Evolutionary conservation across 106 monocot genomes (phyloP).

Genomic region (Acorus gramineus): DNA sequence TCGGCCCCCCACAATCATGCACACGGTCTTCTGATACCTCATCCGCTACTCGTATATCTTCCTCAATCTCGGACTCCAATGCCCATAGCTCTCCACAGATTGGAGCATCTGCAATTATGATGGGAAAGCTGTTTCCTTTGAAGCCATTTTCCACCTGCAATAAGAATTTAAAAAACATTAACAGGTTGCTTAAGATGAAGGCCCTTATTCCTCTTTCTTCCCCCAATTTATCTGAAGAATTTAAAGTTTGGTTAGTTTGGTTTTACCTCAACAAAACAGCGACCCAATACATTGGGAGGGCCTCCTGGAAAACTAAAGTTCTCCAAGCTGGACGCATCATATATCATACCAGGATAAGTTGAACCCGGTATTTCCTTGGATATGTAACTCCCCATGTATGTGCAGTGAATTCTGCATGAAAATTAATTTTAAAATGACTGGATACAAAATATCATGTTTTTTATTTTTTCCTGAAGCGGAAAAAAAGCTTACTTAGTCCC

Average conservation of each 20-base stretch:
- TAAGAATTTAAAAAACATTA: conserved; percentile 5
- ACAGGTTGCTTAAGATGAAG: no score
- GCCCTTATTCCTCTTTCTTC: no score
- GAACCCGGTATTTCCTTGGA: conserved; percentile 73
- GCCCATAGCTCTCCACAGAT: conserved; percentile 74
- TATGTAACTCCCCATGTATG: conserved; percentile 64
- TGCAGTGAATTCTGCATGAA: conserved; percentile 77
- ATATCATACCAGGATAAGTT: conserved; percentile 59
- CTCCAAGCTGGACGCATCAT: conserved; percentile 70
- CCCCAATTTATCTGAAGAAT: no score
- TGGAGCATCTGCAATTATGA: conserved; percentile 64
- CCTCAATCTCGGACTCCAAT: conserved; percentile 71
- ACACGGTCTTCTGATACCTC: conserved; percentile 15
- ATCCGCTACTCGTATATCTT: conserved; percentile 16
- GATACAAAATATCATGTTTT: background rate
- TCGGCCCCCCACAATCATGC: conserved; percentile 22
- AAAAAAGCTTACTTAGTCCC: conserved; percentile 70
- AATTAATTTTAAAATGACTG: background rate
- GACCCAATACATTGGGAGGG: conserved; percentile 41
- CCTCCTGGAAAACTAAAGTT: conserved; percentile 69
- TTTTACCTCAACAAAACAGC: conserved; percentile 84
- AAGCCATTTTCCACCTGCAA: conserved; percentile 95
- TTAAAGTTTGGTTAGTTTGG: no score
- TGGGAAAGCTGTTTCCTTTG: conserved; percentile 88
- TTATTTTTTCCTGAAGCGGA: background rate